Evolutionary conservation across 2,329 filamentous ascomycete species (phyloP).

Genomic region (Fusarium duplospermum): DNA sequence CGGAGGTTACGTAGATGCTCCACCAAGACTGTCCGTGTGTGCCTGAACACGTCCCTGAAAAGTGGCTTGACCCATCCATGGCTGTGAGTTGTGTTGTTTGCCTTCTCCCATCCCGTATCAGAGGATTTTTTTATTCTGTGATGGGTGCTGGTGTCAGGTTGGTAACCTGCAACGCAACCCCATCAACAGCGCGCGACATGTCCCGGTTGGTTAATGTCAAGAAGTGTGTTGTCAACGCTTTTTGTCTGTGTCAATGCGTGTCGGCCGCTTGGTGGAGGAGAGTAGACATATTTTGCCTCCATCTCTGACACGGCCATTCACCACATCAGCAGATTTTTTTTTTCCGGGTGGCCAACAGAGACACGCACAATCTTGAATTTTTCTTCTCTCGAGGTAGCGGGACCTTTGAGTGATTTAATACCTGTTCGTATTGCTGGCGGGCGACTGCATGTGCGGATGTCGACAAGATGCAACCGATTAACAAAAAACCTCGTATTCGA

Average conservation of each 20-base stretch:
- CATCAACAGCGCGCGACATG: background rate
- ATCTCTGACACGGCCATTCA: background rate
- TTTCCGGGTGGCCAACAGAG: background rate
- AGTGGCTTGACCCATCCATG: background rate
- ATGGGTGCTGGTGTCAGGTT: background rate
- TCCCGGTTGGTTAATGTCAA: background rate
- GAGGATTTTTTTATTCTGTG: background rate
- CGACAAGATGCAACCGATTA: background rate
- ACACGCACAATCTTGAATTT: background rate
- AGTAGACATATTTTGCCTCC: background rate
- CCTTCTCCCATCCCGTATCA: background rate
- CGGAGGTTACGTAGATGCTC: background rate
- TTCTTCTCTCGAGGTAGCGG: background rate
- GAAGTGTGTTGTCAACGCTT: background rate
- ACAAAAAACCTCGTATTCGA: slow-evolving; percentile 11
- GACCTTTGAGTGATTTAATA: slow-evolving; percentile 1
- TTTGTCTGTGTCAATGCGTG: background rate
- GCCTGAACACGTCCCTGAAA: background rate
- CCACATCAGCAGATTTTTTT: background rate
- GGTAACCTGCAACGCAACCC: background rate
- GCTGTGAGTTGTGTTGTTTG: background rate
- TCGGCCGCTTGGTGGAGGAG: background rate
- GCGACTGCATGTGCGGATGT: background rate
- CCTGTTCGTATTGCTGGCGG: slow-evolving; percentile 10
- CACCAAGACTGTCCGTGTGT: background rate